Evolutionary conservation across 1,284 basidiomycete species (phyloP).

Genomic region (Omphalotus olearius): DNA sequence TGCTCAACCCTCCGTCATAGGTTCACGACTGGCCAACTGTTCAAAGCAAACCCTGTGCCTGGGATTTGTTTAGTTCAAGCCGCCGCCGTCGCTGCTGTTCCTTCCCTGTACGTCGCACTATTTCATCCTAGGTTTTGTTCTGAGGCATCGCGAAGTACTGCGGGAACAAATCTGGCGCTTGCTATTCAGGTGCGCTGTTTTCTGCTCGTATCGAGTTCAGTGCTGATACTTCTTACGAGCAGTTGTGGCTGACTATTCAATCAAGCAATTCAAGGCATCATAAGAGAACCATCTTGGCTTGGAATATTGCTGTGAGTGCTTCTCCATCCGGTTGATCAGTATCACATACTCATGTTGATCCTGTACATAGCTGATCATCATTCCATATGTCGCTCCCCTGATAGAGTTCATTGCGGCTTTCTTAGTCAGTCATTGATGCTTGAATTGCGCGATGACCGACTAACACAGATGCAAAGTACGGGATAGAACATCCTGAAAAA

Average conservation of each 20-base stretch:
- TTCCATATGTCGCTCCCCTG: constrained; percentile 12
- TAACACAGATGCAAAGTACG: constrained; percentile 3
- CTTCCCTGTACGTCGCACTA: constrained; percentile 10
- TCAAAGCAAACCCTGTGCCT: constrained; percentile 9
- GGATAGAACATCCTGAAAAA: constrained; percentile 1
- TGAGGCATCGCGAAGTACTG: constrained; percentile 8
- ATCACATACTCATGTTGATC: not conserved
- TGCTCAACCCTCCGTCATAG: constrained; percentile 5
- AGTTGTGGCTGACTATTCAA: constrained; percentile 13
- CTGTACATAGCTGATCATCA: constrained; percentile 8
- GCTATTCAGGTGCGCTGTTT: constrained; percentile 12
- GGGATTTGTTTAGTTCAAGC: constrained; percentile 16
- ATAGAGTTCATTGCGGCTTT: constrained; percentile 10
- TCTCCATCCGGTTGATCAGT: not conserved
- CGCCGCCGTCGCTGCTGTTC: constrained; percentile 9
- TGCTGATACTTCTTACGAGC: not conserved
- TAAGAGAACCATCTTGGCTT: not conserved
- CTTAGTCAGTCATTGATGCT: constrained; percentile 1
- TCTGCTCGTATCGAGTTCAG: not conserved
- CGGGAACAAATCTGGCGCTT: constrained; percentile 15
- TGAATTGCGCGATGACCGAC: not conserved
- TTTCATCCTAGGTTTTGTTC: not conserved
- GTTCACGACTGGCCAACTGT: constrained; percentile 14
- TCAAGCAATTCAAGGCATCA: not conserved
- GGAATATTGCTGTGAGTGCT: constrained; percentile 1